Conservation (phyloP, 208 protist species). For the Plasmodiophora brassicae region DNA sequence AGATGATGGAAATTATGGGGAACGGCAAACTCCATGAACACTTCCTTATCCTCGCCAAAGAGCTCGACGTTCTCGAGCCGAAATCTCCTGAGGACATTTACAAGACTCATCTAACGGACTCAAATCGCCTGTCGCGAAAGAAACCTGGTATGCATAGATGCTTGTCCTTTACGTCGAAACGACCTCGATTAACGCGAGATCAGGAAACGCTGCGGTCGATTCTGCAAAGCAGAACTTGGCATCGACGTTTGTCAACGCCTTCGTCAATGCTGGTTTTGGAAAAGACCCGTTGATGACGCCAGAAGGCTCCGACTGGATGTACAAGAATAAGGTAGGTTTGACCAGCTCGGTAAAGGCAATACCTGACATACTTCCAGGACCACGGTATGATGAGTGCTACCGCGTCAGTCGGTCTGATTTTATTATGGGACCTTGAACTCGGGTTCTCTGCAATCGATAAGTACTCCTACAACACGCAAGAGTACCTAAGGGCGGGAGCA, state of each 20-base stretch:
- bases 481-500: background rate
- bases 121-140: background rate
- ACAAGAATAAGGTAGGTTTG: slow-evolving; percentile 92
- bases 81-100: slow-evolving; percentile 95
- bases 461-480: slow-evolving; percentile 30
- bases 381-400: slow-evolving; percentile 81
- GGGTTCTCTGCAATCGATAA: slow-evolving; percentile 40
- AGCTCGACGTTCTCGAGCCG: slow-evolving; percentile 88
- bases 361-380: too few species aligned
- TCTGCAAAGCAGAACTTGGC: slow-evolving; percentile 89
- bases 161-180: background rate
- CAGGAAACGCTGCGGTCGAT: slow-evolving; percentile 46
- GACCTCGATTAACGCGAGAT: slow-evolving; percentile 1
- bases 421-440: slow-evolving; percentile 62
- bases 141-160: background rate
- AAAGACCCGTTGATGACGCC: slow-evolving; percentile 89
- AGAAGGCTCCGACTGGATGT: slow-evolving; percentile 62
- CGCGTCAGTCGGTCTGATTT: slow-evolving; percentile 88
- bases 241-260: slow-evolving; percentile 86
- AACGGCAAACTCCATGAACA: slow-evolving; percentile 88
- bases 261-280: slow-evolving; percentile 90
- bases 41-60: slow-evolving; percentile 82
- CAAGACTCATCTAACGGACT: slow-evolving; percentile 77
- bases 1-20: slow-evolving; percentile 71
- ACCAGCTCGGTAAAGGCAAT: too few species aligned